Evolutionary conservation across 2,329 filamentous ascomycete genomes (phyloP), one percentile per base, ranked within the genome.

Genomic region (Aureobasidium sp.): DNA sequence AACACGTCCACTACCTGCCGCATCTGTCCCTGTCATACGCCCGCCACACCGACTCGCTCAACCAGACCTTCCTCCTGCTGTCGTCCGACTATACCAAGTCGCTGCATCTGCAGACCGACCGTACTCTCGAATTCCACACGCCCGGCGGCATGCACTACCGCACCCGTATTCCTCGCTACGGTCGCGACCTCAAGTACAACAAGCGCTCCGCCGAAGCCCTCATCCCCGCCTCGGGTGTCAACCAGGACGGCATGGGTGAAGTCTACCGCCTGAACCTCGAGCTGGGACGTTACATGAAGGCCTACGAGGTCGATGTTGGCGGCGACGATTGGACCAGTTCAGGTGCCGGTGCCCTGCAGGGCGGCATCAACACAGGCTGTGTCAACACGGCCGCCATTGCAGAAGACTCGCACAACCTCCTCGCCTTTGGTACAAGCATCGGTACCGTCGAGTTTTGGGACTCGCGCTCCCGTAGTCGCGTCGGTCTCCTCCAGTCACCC

Each of bases 371-470:
- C 62, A 88, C 90, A 0, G 91, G 92, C 15, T 87, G 88, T 55
- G 91, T 97, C 58, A 97, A 97, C 71, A 87, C 87, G 8, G 93
- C 86, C 13, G 88, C 92, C 3, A 85, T 96, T 63, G 94, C 94
- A 3, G 90, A 97, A 71, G 83, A 87, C 44, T 92, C 89, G 52
- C 94, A 99, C 73, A 94, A 94, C 62, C 80, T 99, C 5, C 81
- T 92, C 37, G 92, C 93, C 0, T 99, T 99, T 69, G 94, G 95
- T 58, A 99, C 94, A 1, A 92, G 91, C 3, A 79, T 94, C 62
- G 93, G 94, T n/a, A 96, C 93, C 0, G 90, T 97, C 30, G 94
- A 99, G 72, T 93, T 97, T 70, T 99, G 92, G 90, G 94, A 99
- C 72, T 84, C 92, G 1, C 84, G 94, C 63, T 91, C 89, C 34